Base-by-base conservation (phyloP, 495 filamentous ascomycete genomes). In the Penicillium pancosmium region DNA sequence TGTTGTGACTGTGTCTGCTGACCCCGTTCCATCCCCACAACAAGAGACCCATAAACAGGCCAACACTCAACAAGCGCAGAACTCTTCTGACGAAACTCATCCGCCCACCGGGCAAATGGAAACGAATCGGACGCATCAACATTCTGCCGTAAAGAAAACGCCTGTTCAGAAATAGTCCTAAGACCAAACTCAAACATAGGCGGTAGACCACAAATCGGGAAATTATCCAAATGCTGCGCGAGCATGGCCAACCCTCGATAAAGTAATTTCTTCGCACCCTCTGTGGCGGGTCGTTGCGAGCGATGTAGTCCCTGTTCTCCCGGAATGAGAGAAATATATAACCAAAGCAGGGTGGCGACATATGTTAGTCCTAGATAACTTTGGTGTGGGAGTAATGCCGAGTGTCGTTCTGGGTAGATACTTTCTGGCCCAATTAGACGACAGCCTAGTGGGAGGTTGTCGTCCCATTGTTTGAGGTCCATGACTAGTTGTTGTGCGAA, bases 331-430 rank as follows among this genome's bases (percentile, higher is more conserved):
- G 66, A 69, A 7, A 80, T 50, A 44, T 83, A 80, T 4, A 80
- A 70, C 67, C 71, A 78, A 10, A 80, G 63, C 4, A 82, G 63
- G 6, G 77, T 80, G 18, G 78, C 73, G 12, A 74, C 67, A 55
- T 81, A 82, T n/a, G 75, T 72, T 36, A 79, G 49, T 21, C 75
- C 74, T 0, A 83, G 60, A 50, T 82, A 79, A 49, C 65, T 80
- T 54, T 83, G 79, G 52, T 83, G 80, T 6, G 78, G 80, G 40
- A 83, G 68, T 48, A 82, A 53, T 16, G 78, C 66, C 4, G 75
- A 74, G 38, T 71, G 69, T 12, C 74, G 70, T 43, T 80, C 76
- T n/a, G 71, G 73, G 54, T 76, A 73, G 31, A 76, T 75, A 36
- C 73, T 74, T 35, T 80, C 76, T 2, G 74, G 64, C 11, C 72